Base-by-base conservation (phyloP, 257 asterid species). In the Orobanche coerulescens region DNA sequence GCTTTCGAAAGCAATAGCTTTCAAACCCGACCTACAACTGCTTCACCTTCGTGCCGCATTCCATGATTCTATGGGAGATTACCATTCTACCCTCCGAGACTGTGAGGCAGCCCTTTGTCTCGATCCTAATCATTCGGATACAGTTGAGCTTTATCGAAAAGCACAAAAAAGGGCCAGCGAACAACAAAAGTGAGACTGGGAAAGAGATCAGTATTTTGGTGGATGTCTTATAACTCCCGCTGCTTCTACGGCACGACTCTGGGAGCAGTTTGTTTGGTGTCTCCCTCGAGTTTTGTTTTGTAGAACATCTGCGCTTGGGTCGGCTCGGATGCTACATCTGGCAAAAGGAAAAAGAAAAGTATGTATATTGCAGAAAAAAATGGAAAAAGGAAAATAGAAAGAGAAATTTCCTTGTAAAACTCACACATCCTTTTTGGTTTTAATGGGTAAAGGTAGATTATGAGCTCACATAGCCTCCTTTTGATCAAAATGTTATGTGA, bases 11-110 rank as follows among this genome's bases (percentile, higher is more conserved):
- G 98, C 88, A 59, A 68, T 92, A 70, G 72, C 87, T 51, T 92
- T 85, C 84, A 88, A 84, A 76, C 90, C 83, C 1, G 98, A 92
- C 61, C 75, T 82, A 33, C 96, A 86, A 70, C 74, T 88, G 59
- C 95, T 92, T 68, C 94, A 88, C 74, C 94, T 92, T 34, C 88
- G 96, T 66, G 93, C 98, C 71, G 96, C 96, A 11, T 92, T 92
- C 76, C 82, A 84, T 15, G 98, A 92, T 48, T 85, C 96, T 13
- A 73, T 84, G 69, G 87, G 95, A 20, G 86, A 92, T 56, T 50
- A 34, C 31, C 28, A 64, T 20, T 82, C 87, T 24, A 77, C 95
- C n/a, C 47, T 88, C 24, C 78, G 70, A 34, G 98, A 92, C 79
- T 88, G 94, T 62, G 88, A 88, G 76, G 98, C 95, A 13, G 93